Evolutionary conservation across 139 green algal genomes (phyloP), one percentile per base, ranked within the genome.

Genomic region (Desmodesmus armatus): DNA sequence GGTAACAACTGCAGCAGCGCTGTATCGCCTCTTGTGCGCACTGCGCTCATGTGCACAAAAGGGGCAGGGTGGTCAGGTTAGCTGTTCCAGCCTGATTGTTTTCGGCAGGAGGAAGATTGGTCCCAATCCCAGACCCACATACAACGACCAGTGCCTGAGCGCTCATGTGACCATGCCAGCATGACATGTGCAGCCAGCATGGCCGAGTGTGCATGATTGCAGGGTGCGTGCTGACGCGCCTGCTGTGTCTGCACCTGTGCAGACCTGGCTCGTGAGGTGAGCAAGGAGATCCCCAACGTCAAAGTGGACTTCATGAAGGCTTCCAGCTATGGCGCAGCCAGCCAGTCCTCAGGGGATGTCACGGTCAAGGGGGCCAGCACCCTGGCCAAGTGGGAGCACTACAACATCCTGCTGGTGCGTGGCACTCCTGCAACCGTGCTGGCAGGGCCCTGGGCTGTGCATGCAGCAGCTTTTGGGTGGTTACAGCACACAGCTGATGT

Each of bases 241-340:
- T 37, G 70, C 41, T 35, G 5, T 60, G 25, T 7, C 40, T 51
- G 35, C 70, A 35, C n/a, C 40, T 11, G 25, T 79, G 69, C 88
- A 62, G 92, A 95, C 78, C 62, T 95, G 25, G 90, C 90, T 23
- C 82, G 92, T 1, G 74, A 71, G 41, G 91, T 95, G 23, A 29
- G 88, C n/a, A 90, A 91, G 37, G 39, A 86, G 6, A 87, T 91
- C 13, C 43, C 55, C 1, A 88, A 88, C 31, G 62, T 94, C 23
- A 44, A 91, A 37, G 80, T 95, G 5, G 90, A 95, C 35, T 95
- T 95, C 49, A 3, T 95, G 21, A 72, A 85, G 2, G 90, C 90
- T 3, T 84, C 58, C 60, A 87, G 60, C 11, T 95, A 94, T 67
- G 85, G 77, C 44, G 29, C 73, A 0, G 78, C 73, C 65, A 90